Base-by-base conservation (phyloP, 164 flowering plant genomes). In the Dillenia suffruticosa region DNA sequence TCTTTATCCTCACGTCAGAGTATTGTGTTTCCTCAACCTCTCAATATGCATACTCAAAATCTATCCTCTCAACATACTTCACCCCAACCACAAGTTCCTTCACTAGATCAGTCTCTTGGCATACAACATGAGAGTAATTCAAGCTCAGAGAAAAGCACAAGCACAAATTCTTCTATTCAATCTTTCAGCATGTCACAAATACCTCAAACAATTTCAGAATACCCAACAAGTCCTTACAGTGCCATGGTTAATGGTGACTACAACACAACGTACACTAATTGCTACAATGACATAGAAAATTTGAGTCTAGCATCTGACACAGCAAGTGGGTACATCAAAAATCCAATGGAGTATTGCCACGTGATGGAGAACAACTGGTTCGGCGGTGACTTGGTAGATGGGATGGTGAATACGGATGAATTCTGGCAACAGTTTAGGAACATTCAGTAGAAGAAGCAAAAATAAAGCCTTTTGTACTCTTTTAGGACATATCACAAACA, bases 341-440 rank as follows among this genome's bases (percentile, higher is more conserved):
- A 66, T 40, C 44, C 76, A 0, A 44, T 24, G 12, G 46, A 61
- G 0, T 70, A 68, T 47, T 65, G 59, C 68, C 79, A 69, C 15
- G 40, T 67, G 80, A 73, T 56, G 2, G 77, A 67, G 16, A 61
- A 15, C 59, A 69, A 73, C 63, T 80, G 82, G 84, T 50, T 63
- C 12, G 70, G 58, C 2, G 61, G 63, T 68, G 83, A 70, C 43
- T 57, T 74, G 68, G 66, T 54, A 49, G 76, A 71, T 55, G 32
- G 56, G 44, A 49, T 81, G 51, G 82, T 85, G 88, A 70, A 71
- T 77, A 74, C 71, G 72, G 86, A 77, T 62, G 86, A 79, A 51
- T 67, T 81, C 5, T 81, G 80, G 86, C 72, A 77, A 84, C 72
- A 76, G 48, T 66, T 72, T 17, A 71, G 62, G 65, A 75, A 68